Evolutionary conservation across 306 rosid genomes (phyloP).

Genomic region (Pyrus communis): DNA sequence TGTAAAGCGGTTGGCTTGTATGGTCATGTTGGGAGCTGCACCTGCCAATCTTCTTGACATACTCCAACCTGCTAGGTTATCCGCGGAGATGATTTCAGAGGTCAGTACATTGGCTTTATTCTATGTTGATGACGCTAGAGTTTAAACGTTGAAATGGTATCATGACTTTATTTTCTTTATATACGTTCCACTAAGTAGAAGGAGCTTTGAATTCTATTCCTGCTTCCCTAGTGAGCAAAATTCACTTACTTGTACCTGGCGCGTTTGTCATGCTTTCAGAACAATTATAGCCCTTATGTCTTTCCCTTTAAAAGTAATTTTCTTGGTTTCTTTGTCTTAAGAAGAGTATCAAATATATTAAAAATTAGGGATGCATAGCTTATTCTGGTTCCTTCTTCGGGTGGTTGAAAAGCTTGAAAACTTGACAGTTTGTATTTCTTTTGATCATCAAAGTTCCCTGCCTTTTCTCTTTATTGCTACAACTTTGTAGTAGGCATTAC

Average conservation of each 20-base stretch:
- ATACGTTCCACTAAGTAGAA: neutral
- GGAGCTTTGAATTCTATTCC: neutral
- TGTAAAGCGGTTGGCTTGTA: constrained; percentile 88
- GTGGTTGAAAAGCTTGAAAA: neutral
- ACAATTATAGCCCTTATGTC: neutral
- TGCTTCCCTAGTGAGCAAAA: neutral
- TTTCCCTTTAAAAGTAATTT: neutral
- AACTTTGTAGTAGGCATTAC: neutral
- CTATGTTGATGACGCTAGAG: too few relatives aligned
- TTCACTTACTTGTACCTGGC: neutral
- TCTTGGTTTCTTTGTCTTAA: neutral
- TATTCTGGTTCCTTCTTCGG: neutral
- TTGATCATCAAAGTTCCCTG: neutral
- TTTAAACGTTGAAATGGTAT: neutral
- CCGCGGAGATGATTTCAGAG: constrained; percentile 48
- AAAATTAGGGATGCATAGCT: neutral
- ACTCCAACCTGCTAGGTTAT: constrained; percentile 77
- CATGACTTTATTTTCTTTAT: neutral
- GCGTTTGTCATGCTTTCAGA: neutral
- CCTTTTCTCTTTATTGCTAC: neutral
- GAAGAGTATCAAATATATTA: neutral
- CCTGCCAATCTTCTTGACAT: constrained; percentile 61
- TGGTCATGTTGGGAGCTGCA: constrained; percentile 66
- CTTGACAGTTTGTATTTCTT: neutral
- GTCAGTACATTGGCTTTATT: constrained; percentile 23